These are phyloP conservation scores for Ogataea allantospora DNA, from an alignment of 805 yeast species.

Conservation along the genomic window DNA sequence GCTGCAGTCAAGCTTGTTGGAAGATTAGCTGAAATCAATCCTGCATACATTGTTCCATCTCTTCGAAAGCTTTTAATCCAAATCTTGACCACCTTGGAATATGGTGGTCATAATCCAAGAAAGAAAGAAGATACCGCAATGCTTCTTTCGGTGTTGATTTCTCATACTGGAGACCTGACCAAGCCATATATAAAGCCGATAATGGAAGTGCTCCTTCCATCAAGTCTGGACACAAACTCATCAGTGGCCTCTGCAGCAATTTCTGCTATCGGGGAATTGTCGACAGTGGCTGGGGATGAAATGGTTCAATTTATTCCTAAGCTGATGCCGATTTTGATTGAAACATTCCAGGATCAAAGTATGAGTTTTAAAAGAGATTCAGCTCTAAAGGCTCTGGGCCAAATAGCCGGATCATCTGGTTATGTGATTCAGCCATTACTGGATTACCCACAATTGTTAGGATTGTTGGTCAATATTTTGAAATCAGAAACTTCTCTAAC, in stretches of 20 bases:
- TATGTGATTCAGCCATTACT: constrained; percentile 91
- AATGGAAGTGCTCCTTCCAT: constrained; percentile 78
- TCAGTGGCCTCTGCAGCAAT: constrained; percentile 86
- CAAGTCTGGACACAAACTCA: constrained; percentile 67
- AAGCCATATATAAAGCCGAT: constrained; percentile 90
- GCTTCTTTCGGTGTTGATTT: constrained; percentile 67
- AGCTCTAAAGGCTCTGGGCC: constrained; percentile 84
- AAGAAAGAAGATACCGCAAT: constrained; percentile 86
- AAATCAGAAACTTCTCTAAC: constrained; percentile 74
- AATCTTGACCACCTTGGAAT: constrained; percentile 79
- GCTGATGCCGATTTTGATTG: constrained; percentile 84
- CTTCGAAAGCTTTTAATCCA: constrained; percentile 84
- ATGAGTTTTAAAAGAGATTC: constrained; percentile 87
- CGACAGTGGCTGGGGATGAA: constrained; percentile 86
- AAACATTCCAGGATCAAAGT: constrained; percentile 88
- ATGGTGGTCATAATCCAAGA: constrained; percentile 64
- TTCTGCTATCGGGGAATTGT: constrained; percentile 82
- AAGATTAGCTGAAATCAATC: constrained; percentile 78
- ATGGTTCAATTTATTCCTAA: constrained; percentile 68
- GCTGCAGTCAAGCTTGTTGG: constrained; percentile 80
- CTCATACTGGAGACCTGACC: constrained; percentile 77
- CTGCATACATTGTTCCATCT: constrained; percentile 94
- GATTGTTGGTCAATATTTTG: constrained; percentile 75
- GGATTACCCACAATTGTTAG: constrained; percentile 87
- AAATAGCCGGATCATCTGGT: constrained; percentile 85